Evolutionary conservation across 306 rosid species (phyloP), one percentile per base, ranked within the genome.

Genomic region (Medicago lupulina): DNA sequence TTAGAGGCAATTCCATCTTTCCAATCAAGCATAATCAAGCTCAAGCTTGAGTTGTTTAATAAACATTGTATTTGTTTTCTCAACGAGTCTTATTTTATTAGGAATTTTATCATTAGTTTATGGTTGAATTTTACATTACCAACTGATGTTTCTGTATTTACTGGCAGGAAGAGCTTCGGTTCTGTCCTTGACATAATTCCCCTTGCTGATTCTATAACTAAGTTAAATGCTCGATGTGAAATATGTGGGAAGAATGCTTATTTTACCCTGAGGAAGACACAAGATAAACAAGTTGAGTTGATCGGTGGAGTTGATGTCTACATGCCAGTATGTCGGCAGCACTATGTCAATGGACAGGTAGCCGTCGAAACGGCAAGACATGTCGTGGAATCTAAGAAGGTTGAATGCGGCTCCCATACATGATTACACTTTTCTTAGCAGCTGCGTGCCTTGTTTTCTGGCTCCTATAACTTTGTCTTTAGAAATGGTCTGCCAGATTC

Each of bases 261-360:
- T 75, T 92, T 96, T 54, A 92, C 97, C 51, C 71, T 92, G 68
- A 92, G 99, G 86, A 96, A 92, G 83, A 83, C 90, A 13, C 88
- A 86, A 63, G 97, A 89, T 80, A 89, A 74, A 3, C 75, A 63
- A 73, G 86, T 90, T 0, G 99, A 96, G 77, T 84, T 96, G 66
- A 89, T 90, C 28, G 99, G 92, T 0, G 99, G 97, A n/a, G 86
- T 87, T 21, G 90, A 89, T 80, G 89, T 90, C 18, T 96, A 96
- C 79, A 92, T 92, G 98, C 99, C 98, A 1, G 98, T 96, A 19
- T 92, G 99, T 61, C 96, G 98, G 62, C 97, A 84, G 49, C 99
- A 89, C 79, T 89, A 90, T 77, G 92, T 88, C 76, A 82, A 72
- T 43, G 93, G 97, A 44, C 97, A 89, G 76, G 90, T 87, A 67